Evolutionary conservation across 75 land plant species (phyloP).

Genomic region (Cupressus sempervirens): DNA sequence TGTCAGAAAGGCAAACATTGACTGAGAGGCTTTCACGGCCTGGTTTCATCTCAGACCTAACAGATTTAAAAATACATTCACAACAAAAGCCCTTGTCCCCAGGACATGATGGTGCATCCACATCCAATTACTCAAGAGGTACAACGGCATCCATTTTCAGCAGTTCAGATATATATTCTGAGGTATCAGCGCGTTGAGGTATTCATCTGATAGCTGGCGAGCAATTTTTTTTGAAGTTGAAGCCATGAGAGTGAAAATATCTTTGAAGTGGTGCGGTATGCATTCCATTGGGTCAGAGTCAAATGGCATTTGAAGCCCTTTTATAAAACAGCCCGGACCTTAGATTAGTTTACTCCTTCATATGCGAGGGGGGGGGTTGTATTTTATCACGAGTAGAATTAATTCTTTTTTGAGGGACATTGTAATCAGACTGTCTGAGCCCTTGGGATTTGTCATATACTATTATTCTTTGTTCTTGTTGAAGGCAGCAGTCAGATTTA

Average conservation of each 20-base stretch:
- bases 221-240: neutral
- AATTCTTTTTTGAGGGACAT: neutral
- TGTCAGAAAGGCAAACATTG: conserved; percentile 28
- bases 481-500: neutral
- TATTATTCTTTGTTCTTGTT: neutral
- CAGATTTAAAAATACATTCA: neutral
- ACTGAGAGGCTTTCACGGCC: conserved; percentile 59
- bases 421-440: neutral
- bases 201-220: neutral
- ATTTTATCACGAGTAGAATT: neutral
- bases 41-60: conserved; percentile 35
- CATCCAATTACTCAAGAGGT: neutral
- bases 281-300: neutral
- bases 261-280: neutral
- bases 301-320: neutral
- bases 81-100: neutral
- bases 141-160: neutral
- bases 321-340: neutral
- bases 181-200: neutral
- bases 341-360: neutral
- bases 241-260: neutral
- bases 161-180: neutral
- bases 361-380: neutral
- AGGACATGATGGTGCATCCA: neutral
- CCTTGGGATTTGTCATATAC: neutral